phyloP scores from a whole-genome alignment of 2,329 filamentous ascomycete species.

The Ophiostoma ips region DNA sequence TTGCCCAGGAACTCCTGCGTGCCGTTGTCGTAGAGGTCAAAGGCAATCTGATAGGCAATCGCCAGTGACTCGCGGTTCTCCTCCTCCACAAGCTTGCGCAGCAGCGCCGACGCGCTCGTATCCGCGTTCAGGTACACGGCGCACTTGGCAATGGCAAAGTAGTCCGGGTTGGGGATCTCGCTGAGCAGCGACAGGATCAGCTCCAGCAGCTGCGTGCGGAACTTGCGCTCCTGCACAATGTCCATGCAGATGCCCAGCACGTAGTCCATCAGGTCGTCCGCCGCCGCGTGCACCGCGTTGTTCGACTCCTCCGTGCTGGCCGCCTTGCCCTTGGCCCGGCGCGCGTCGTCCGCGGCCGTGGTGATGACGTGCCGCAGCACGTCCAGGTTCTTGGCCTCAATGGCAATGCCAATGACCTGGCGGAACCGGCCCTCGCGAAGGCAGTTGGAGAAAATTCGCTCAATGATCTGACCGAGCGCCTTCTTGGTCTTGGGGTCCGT shows the following conservation, averaged over 20 bases:
- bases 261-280: conserved; percentile 98
- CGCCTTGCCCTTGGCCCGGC: conserved; percentile 39
- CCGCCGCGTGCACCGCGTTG: conserved; percentile 45
- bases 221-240: conserved; percentile 80
- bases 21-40: conserved; percentile 96
- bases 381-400: conserved; percentile 85
- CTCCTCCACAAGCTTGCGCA: conserved; percentile 66
- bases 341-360: conserved; percentile 79
- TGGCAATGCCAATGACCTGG: conserved; percentile 91
- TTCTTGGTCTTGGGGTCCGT: conserved; percentile 58
- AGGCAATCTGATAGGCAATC: conserved; percentile 92
- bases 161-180: conserved; percentile 84
- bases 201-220: conserved; percentile 72
- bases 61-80: conserved; percentile 67
- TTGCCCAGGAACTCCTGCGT: conserved; percentile 93
- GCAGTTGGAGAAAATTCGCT: conserved; percentile 83
- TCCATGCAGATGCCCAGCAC: conserved; percentile 94
- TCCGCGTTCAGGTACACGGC: conserved; percentile 92
- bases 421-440: conserved; percentile 76
- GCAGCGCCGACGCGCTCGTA: conserved; percentile 75
- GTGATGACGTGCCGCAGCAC: conserved; percentile 78
- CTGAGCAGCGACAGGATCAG: conserved; percentile 92
- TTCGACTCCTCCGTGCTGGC: conserved; percentile 56
- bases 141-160: conserved; percentile 95
- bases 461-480: conserved; percentile 70